Evolutionary conservation across 352 stramenopile genomes (phyloP), one percentile per base, ranked within the genome.

Genomic region (Phytophthora megakarya): DNA sequence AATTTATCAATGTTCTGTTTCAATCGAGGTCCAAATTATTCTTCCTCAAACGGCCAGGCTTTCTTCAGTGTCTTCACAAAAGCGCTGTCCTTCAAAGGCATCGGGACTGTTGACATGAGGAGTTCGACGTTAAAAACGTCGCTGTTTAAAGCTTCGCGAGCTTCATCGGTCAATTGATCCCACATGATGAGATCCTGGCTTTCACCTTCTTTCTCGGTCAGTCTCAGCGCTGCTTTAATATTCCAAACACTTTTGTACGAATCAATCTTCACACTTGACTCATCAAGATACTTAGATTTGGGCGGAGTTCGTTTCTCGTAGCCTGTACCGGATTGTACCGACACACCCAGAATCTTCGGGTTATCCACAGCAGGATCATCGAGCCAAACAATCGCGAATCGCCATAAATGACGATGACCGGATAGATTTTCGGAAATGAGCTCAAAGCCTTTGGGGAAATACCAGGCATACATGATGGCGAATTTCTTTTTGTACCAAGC

Each of bases 351-450:
- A 19, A 70, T 44, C 22, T n/a, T 65, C 22, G 61, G 48, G 32
- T 61, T 60, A 11, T 52, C 39, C 1, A 3, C 4, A 25, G 47
- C 39, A 11, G 61, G 61, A 39, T 61, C 71, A 40, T 70, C 65
- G 53, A 73, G 63, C 70, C 70, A 77, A 16, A 77, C 65, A 1
- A 77, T 44, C 13, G 61, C 54, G 48, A 65, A 66, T 37, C 72
- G 55, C 70, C 65, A 77, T 37, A 67, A 50, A 44, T 77, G 70
- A 35, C 65, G 69, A 51, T 77, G 60, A 12, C 69, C 69, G 21
- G 12, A 68, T 19, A 23, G 15, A 9, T 22, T 9, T 13, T 13
- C 1, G n/a, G 38, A 44, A 44, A 7, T 22, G 7, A 44, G 7
- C 2, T 25, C 4, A 25, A 9, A 23, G 38, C 38, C 38, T 9